Evolutionary conservation across 2,329 filamentous ascomycete species (phyloP), one percentile per base, ranked within the genome.

Genomic region (Juglanconis oblonga): DNA sequence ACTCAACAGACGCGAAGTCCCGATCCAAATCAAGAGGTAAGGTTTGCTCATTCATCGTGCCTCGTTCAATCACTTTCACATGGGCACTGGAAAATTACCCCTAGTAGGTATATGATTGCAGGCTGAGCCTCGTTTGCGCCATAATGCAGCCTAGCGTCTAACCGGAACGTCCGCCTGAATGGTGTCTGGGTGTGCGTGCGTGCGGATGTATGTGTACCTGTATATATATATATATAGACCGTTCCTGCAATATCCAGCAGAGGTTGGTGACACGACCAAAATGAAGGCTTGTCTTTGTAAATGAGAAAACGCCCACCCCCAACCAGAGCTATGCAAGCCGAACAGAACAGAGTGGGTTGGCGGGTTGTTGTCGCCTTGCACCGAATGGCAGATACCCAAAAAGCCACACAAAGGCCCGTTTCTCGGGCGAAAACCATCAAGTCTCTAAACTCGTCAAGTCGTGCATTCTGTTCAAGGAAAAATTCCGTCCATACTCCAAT

Each of bases 401-500:
- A 47, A 47, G n/a, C 44, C 44, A 24, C 14, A 4, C 44, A 11
- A 11, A 47, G 44, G n/a, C 44, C 44, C 44, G 17, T 5, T 47
- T 47, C 44, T 47, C 17, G 44, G 44, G 44, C 17, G 17, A 3
- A 47, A 42, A 14, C 31, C 7, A 17, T 24, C 17, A 48, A 31
- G 9, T 10, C 24, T 29, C 24, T 45, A 13, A 45, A 24, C 42
- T 45, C 40, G 7, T 14, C 7, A 42, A 42, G 40, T 42, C 45
- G 45, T 47, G 11, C 8, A 17, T 36, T 11, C 35, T 36, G 7
- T 14, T 57, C 40, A 63, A 3, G 62, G 31, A 61, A 80, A 56
- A 45, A 83, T 71, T 51, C 73, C 80, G 4, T 78, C 73, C 47
- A 83, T 71, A 57, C 72, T 74, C 82, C 82, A 85, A 29, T 84